phyloP scores from a whole-genome alignment of 495 filamentous ascomycete genomes.

The Lindgomyces ingoldianus region DNA sequence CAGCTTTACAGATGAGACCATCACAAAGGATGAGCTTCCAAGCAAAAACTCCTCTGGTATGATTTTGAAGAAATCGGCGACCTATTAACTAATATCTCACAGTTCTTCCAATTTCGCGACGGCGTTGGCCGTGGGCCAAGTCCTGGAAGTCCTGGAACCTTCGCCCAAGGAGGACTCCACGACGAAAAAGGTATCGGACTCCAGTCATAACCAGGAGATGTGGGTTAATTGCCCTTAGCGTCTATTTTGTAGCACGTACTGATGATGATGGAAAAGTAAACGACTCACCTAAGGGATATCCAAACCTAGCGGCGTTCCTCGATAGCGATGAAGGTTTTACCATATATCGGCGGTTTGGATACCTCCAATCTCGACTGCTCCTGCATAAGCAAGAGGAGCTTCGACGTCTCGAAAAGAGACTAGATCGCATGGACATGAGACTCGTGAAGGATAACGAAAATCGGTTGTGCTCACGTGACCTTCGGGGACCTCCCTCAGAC shows the following conservation, averaged over 20 bases:
- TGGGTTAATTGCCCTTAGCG: not conserved
- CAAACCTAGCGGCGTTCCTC: constrained; percentile 39
- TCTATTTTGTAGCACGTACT: not conserved
- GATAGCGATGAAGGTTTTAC: constrained; percentile 43
- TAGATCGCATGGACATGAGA: constrained; percentile 29
- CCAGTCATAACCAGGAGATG: not conserved
- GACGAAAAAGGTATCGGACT: not conserved
- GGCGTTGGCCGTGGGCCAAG: not conserved
- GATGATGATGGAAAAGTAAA: constrained; percentile 8
- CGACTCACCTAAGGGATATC: constrained; percentile 33
- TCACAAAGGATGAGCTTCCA: not conserved
- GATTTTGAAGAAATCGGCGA: not conserved
- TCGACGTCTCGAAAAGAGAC: constrained; percentile 32
- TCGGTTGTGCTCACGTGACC: constrained; percentile 12
- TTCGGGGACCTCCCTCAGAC: constrained; percentile 2
- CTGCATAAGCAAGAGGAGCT: constrained; percentile 41
- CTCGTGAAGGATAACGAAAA: constrained; percentile 10
- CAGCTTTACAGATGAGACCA: not conserved
- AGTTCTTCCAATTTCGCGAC: not conserved
- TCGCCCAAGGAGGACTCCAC: too few relatives aligned
- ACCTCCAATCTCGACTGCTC: constrained; percentile 40
- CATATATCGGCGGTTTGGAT: constrained; percentile 42
- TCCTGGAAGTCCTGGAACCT: not conserved
- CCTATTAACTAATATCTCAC: not conserved
- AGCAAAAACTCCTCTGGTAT: not conserved